These are phyloP conservation scores for Leishmania lainsoni DNA, from an alignment of 208 protist genomes.

Conservation along the genomic window DNA sequence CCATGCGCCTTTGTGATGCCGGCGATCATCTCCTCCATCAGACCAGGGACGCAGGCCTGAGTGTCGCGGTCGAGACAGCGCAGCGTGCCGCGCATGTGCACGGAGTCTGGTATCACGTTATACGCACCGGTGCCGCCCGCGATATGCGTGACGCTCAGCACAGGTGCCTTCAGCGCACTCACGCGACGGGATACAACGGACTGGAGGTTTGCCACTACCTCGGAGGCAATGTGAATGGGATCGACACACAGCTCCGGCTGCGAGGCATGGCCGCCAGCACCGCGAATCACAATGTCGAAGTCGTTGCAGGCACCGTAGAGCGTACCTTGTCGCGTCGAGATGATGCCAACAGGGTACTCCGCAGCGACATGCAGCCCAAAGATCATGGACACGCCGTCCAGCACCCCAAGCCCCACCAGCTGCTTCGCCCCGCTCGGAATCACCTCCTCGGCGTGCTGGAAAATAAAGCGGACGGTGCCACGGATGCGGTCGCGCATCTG, in stretches of 20 bases:
- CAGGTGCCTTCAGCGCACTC: conserved; percentile 56
- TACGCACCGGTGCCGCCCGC: conserved; percentile 55
- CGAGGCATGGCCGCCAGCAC: conserved; percentile 68
- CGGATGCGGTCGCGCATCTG: conserved; percentile 48
- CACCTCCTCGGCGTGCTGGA: conserved; percentile 83
- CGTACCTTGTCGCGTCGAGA: conserved; percentile 35
- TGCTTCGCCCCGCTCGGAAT: conserved; percentile 62
- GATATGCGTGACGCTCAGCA: conserved; percentile 66
- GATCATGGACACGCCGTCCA: conserved; percentile 69
- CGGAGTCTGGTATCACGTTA: conserved; percentile 75
- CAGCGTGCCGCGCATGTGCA: conserved; percentile 71
- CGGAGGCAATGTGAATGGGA: conserved; percentile 60
- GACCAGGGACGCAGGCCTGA: conserved; percentile 51
- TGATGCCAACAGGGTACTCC: conserved; percentile 24
- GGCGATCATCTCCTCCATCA: conserved; percentile 76
- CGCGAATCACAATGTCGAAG: conserved; percentile 74
- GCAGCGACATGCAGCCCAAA: conserved; percentile 59
- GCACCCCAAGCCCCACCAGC: conserved; percentile 47
- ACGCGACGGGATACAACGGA: conserved; percentile 71
- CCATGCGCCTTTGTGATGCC: conserved; percentile 68
- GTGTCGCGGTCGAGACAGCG: conserved; percentile 70
- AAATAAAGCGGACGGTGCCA: conserved; percentile 79
- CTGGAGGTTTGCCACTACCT: conserved; percentile 62
- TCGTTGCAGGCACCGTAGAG: conserved; percentile 61
- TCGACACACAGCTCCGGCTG: conserved; percentile 71